These are phyloP conservation scores for Ilex asprella DNA, from an alignment of 257 asterid genomes.

Conservation along the genomic window DNA sequence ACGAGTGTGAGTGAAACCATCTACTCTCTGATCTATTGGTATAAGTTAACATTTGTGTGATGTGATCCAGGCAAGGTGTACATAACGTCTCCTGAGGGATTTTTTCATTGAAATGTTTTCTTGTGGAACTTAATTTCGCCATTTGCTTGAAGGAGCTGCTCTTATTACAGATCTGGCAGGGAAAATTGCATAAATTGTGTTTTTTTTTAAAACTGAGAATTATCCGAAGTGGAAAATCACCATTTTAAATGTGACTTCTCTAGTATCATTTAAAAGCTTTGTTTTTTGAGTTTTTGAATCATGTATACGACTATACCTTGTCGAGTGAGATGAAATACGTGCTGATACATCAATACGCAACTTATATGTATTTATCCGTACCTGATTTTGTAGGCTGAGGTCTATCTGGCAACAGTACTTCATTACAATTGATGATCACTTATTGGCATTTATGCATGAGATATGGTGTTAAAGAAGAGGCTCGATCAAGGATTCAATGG, in stretches of 20 bases:
- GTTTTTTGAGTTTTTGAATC: background rate
- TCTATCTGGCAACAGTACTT: background rate
- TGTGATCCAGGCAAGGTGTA: too few species aligned
- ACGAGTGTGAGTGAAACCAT: too few species aligned
- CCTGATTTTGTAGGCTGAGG: background rate
- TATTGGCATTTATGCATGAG: constrained; percentile 48
- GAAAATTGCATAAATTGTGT: background rate
- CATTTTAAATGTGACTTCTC: too few species aligned
- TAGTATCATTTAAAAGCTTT: too few species aligned
- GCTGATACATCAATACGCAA: background rate
- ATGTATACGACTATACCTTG: background rate
- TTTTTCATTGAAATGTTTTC: background rate
- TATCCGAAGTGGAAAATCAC: background rate
- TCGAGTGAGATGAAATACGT: too few species aligned
- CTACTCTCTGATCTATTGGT: too few species aligned
- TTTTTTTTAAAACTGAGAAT: too few species aligned
- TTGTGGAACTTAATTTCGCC: too few species aligned
- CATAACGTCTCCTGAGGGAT: too few species aligned
- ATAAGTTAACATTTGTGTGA: too few species aligned
- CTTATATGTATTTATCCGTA: background rate
- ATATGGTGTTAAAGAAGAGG: constrained; percentile 60
- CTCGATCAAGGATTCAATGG: constrained; percentile 39
- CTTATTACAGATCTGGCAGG: too few species aligned
- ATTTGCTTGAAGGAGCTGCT: too few species aligned
- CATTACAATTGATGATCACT: background rate